A percentile compares a stretch with the other conserved stretches of the same genome.
Conservation (phyloP, 2,329 filamentous ascomycete genomes). For the Fusarium albosuccineum region DNA sequence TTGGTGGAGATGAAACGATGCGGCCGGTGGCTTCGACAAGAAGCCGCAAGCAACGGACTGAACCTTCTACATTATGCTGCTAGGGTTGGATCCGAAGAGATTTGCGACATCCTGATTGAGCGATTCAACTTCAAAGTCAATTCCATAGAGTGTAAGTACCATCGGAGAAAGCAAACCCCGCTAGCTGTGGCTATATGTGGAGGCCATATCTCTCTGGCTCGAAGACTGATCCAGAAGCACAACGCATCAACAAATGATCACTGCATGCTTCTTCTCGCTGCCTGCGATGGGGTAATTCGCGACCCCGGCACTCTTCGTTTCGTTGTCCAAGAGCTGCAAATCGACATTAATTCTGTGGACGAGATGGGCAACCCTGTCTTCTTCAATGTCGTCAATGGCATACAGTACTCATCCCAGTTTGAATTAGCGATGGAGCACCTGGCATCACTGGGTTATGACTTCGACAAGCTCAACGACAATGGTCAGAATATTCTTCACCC, state of each 20-base stretch:
- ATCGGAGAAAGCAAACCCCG: not conserved
- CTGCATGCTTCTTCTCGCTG: not conserved
- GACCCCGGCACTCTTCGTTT: not conserved
- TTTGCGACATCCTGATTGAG: constrained; percentile 1
- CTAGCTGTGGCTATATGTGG: rapidly evolving
- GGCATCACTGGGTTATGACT: not conserved
- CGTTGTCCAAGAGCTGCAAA: not conserved
- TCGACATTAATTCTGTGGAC: not conserved
- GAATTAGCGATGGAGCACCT: not conserved
- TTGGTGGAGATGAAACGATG: not conserved
- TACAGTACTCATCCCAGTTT: too few species aligned
- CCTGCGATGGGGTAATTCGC: rapidly evolving
- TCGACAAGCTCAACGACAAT: not conserved
- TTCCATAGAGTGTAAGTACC: rapidly evolving
- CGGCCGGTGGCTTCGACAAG: not conserved
- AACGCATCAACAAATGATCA: not conserved
- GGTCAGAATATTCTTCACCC: not conserved
- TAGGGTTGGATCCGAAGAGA: rapidly evolving
- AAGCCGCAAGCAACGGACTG: rapidly evolving
- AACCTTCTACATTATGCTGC: not conserved
- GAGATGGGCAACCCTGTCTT: not conserved
- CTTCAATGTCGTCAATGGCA: not conserved
- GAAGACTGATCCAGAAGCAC: not conserved
- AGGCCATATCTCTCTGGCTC: not conserved
- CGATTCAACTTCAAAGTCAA: not conserved